phyloP scores from a whole-genome alignment of 176 grass and related monocot species.

The Bolboschoenus planiculmis region DNA sequence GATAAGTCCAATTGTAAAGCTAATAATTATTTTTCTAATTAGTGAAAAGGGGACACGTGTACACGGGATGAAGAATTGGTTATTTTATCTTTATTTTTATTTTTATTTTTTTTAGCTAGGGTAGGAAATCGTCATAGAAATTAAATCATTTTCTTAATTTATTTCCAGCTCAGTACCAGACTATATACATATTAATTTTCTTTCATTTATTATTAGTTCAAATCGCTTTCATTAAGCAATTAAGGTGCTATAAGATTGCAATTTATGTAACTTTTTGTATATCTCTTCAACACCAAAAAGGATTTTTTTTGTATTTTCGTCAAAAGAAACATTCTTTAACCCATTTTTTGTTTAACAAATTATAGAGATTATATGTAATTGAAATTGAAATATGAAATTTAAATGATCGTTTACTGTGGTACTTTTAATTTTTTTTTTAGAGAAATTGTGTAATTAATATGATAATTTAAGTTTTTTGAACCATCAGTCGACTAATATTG shows the following conservation, averaged over 20 bases:
- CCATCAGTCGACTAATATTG: neutral
- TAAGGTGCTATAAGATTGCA: neutral
- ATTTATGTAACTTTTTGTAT: neutral
- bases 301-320: neutral
- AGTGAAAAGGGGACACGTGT: neutral
- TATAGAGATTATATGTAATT: neutral
- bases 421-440: neutral
- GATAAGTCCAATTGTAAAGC: conserved; percentile 6
- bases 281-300: neutral
- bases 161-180: neutral
- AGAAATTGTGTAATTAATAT: neutral
- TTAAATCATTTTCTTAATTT: neutral
- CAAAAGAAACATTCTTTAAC: neutral
- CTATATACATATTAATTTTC: too few relatives aligned
- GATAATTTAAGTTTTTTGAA: neutral
- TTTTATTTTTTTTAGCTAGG: neutral
- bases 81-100: neutral
- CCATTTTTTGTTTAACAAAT: neutral
- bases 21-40: neutral
- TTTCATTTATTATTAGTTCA: neutral
- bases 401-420: neutral
- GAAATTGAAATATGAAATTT: neutral
- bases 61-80: neutral
- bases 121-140: neutral
- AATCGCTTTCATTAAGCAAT: neutral